Conservation (phyloP, 768 basidiomycete species). For the Phylloporus rhodoxanthus region DNA sequence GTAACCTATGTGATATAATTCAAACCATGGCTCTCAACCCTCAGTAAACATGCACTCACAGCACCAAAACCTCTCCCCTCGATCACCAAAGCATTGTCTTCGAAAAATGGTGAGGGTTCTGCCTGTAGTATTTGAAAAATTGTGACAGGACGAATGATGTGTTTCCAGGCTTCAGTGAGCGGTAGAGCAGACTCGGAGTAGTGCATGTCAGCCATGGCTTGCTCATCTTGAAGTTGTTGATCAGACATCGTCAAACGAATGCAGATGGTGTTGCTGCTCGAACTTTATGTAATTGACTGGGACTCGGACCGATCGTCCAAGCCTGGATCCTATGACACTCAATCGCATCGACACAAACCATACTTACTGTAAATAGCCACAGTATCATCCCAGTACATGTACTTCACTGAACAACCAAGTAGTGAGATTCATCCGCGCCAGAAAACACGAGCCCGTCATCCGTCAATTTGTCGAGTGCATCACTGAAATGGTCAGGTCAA, state of each 20-base stretch:
- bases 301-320: too few species aligned
- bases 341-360: background rate
- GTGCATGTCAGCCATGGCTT: background rate
- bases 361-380: background rate
- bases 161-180: background rate
- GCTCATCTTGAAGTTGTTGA: slow-evolving; percentile 3
- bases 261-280: background rate
- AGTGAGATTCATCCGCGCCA: slow-evolving; percentile 80
- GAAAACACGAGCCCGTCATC: slow-evolving; percentile 76
- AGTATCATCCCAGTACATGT: background rate
- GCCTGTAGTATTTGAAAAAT: slow-evolving; percentile 49
- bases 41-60: slow-evolving; percentile 6
- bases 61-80: slow-evolving; percentile 36
- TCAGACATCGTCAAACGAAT: slow-evolving; percentile 6
- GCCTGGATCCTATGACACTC: too few species aligned
- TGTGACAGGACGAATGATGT: slow-evolving; percentile 43
- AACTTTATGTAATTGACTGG: slow-evolving; percentile 12
- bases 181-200: background rate
- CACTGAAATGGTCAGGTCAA: slow-evolving; percentile 36
- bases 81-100: slow-evolving; percentile 40
- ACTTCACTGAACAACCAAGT: slow-evolving; percentile 42
- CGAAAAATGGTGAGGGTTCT: slow-evolving; percentile 28
- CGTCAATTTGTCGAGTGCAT: slow-evolving; percentile 71
- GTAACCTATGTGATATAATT: slow-evolving; percentile 31
- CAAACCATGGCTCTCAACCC: slow-evolving; percentile 26